Evolutionary conservation across 306 rosid species (phyloP).

Genomic region (Prunus davidiana): DNA sequence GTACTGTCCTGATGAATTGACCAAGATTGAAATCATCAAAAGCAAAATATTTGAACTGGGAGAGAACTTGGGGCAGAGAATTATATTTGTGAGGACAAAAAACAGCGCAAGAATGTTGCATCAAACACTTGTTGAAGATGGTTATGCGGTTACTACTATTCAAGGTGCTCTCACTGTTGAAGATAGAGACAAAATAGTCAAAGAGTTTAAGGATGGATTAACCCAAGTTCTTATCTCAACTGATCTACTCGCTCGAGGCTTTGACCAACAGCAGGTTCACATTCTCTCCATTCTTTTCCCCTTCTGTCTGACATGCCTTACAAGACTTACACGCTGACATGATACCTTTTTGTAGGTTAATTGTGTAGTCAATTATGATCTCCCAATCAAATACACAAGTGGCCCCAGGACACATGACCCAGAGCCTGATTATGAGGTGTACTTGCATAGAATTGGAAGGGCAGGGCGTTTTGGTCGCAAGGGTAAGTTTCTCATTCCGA

Average conservation of each 20-base stretch:
- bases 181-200: constrained; percentile 75
- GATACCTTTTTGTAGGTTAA: constrained; percentile 48
- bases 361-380: constrained; percentile 82
- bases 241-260: constrained; percentile 80
- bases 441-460: constrained; percentile 82
- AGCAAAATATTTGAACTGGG: constrained; percentile 74
- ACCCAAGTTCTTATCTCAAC: constrained; percentile 86
- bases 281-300: not conserved
- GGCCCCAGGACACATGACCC: constrained; percentile 5
- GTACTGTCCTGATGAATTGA: constrained; percentile 56
- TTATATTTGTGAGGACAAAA: constrained; percentile 75
- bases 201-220: constrained; percentile 75
- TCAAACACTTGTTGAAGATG: constrained; percentile 48
- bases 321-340: constrained; percentile 6
- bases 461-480: constrained; percentile 94
- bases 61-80: constrained; percentile 86
- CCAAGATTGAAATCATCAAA: constrained; percentile 57
- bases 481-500: constrained; percentile 43
- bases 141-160: constrained; percentile 71
- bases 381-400: constrained; percentile 48
- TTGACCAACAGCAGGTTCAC: constrained; percentile 78
- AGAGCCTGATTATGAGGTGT: constrained; percentile 84
- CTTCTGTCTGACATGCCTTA: not conserved
- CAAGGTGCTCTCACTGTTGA: constrained; percentile 64
- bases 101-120: constrained; percentile 63